Evolutionary conservation across 257 asterid species (phyloP).

Genomic region (Solanum virginianum): DNA sequence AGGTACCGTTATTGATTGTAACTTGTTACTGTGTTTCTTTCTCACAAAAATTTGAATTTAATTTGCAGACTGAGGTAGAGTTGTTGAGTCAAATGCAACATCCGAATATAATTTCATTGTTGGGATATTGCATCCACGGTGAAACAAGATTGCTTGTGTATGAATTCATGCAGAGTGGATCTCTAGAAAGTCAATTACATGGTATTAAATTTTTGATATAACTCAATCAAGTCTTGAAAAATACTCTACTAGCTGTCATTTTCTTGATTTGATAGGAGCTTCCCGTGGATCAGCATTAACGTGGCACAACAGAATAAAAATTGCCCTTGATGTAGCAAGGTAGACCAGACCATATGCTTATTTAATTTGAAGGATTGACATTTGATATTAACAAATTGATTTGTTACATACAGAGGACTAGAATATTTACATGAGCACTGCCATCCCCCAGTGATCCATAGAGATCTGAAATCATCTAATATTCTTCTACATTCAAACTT

Average conservation of each 20-base stretch:
- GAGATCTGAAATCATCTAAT: conserved; percentile 79
- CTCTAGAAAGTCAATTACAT: conserved; percentile 59
- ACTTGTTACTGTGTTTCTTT: background rate
- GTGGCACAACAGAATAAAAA: conserved; percentile 54
- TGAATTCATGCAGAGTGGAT: conserved; percentile 58
- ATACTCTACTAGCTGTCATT: background rate
- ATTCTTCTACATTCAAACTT: conserved; percentile 65
- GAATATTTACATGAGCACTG: conserved; percentile 62
- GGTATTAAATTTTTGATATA: conserved; percentile 21
- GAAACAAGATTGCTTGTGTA: conserved; percentile 57
- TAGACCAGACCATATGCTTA: conserved; percentile 1
- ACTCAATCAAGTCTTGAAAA: background rate
- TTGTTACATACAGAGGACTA: conserved; percentile 37
- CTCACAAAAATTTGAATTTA: background rate
- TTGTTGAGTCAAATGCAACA: conserved; percentile 56
- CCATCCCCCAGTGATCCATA: conserved; percentile 64
- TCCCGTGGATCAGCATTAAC: conserved; percentile 52
- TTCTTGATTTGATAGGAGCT: conserved; percentile 28
- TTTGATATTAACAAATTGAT: background rate
- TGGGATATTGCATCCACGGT: conserved; percentile 51
- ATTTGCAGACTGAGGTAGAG: conserved; percentile 58
- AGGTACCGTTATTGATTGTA: conserved; percentile 23
- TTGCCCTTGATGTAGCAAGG: conserved; percentile 74
- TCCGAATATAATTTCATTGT: conserved; percentile 46
- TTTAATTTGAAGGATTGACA: background rate